phyloP scores from a whole-genome alignment of 2,329 filamentous ascomycete genomes.

The Escovopsis sp. region DNA sequence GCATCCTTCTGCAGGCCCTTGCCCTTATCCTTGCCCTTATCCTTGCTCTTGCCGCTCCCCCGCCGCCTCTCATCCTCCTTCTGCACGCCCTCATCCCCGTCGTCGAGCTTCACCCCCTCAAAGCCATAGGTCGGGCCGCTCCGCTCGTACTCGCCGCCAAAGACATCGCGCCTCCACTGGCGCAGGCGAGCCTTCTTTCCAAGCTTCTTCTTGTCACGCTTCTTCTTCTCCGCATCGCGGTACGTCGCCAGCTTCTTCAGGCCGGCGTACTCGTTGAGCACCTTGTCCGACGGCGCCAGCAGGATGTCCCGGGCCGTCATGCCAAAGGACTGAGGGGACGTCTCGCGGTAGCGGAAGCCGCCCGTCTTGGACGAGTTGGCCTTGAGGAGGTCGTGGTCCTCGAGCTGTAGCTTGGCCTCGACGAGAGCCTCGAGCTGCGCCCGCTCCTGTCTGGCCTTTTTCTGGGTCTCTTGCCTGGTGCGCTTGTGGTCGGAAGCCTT shows the following conservation, averaged over 20 bases:
- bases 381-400: constrained; percentile 44
- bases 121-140: constrained; percentile 45
- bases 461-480: constrained; percentile 44
- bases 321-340: constrained; percentile 78
- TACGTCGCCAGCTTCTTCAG: constrained; percentile 91
- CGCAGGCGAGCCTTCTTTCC: constrained; percentile 85
- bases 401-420: constrained; percentile 64
- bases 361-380: constrained; percentile 26
- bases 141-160: constrained; percentile 42
- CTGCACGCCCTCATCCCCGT: constrained; percentile 7
- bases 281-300: constrained; percentile 67
- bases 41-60: constrained; percentile 1
- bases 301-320: constrained; percentile 84
- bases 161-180: constrained; percentile 63
- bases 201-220: constrained; percentile 71
- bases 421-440: constrained; percentile 75
- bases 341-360: constrained; percentile 83
- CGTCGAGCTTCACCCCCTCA: constrained; percentile 22
- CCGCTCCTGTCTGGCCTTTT: constrained; percentile 64
- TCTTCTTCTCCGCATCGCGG: constrained; percentile 78
- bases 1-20: constrained; percentile 2
- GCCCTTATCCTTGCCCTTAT: too few relatives aligned
- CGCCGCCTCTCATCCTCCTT: constrained; percentile 5
- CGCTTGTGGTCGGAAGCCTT: constrained; percentile 46
- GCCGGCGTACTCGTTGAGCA: constrained; percentile 80